Conservation (phyloP, 2,329 filamentous ascomycete species). For the Alternaria angustiovoidea region DNA sequence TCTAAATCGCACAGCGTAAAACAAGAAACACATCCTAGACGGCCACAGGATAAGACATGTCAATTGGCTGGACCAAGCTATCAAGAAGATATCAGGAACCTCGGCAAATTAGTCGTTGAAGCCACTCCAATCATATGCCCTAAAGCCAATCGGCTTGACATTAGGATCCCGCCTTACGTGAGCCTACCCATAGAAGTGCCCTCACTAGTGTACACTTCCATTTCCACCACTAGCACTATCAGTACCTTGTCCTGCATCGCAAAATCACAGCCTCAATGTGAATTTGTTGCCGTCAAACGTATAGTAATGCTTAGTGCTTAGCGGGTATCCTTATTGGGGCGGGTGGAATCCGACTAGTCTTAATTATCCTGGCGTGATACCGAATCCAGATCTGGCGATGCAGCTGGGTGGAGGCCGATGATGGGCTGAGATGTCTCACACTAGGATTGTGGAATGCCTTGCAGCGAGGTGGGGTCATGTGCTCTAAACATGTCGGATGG, state of each 20-base stretch:
- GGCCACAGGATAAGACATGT: background rate
- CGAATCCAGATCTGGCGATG: conserved; percentile 7
- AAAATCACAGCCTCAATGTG: conserved; percentile 7
- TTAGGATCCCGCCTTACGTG: conserved; percentile 10
- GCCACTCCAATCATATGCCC: background rate
- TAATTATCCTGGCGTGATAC: conserved; percentile 4
- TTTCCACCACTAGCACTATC: background rate
- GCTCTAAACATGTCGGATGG: background rate
- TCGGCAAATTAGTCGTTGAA: background rate
- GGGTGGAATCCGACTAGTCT: conserved; percentile 2
- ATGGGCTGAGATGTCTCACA: conserved; percentile 2
- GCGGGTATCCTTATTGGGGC: conserved; percentile 7
- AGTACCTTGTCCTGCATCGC: background rate
- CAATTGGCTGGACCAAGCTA: background rate
- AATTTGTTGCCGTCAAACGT: background rate
- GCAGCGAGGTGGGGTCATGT: conserved; percentile 8
- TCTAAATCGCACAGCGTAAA: background rate
- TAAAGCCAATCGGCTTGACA: background rate
- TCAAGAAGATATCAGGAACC: background rate
- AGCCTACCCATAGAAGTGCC: conserved; percentile 5
- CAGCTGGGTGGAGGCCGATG: background rate
- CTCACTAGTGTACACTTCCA: conserved; percentile 2
- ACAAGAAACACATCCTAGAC: background rate
- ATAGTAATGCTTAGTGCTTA: conserved; percentile 12
- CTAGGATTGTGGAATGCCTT: background rate